Evolutionary conservation across 2,329 filamentous ascomycete species (phyloP), one percentile per base, ranked within the genome.

Genomic region (Xylariaceae sp.): DNA sequence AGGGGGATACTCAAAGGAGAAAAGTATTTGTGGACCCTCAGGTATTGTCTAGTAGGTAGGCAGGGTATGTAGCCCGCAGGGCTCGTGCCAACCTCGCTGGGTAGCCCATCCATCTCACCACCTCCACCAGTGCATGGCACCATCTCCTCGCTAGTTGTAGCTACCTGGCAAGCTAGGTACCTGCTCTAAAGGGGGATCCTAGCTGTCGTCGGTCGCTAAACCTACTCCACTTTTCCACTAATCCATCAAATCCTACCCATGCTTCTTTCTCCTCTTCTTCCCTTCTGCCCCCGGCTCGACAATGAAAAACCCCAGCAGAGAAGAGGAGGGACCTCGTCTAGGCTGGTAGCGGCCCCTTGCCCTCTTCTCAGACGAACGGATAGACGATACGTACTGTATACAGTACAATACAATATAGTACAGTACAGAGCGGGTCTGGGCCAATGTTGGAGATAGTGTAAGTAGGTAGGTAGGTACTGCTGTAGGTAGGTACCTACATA

Each of bases 221-320:
- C 34, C 44, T 14, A 33, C 58, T 53, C 58, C 57, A 53, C 55
- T 52, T 23, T 26, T 52, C n/a, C 33, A 46, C 50, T 29, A 58
- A 49, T 51, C 43, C 55, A 58, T 34, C 43, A 48, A 46, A 58
- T 61, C 51, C 58, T 50, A 61, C 47, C 53, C 52, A 44, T 47
- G 28, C 26, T 60, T 60, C 52, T 52, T 58, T 60, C 60, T 60
- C 60, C 55, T 59, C 58, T 58, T 57, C 58, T 33, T 40, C 41
- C 29, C 31, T 31, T 34, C 50, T 39, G 45, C 46, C 45, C 50
- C 40, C 49, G 31, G 46, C 41, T 61, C 43, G 48, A 47, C 48
- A 24, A 53, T 46, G 29, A 24, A 36, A 37, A 46, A 36, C 51
- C 49, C 56, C 21, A 45, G 40, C 28, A 56, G 41, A 49, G 23